These are phyloP conservation scores for Pichia sp. DNA, from an alignment of 1,139 yeast genomes.

Conservation along the genomic window DNA sequence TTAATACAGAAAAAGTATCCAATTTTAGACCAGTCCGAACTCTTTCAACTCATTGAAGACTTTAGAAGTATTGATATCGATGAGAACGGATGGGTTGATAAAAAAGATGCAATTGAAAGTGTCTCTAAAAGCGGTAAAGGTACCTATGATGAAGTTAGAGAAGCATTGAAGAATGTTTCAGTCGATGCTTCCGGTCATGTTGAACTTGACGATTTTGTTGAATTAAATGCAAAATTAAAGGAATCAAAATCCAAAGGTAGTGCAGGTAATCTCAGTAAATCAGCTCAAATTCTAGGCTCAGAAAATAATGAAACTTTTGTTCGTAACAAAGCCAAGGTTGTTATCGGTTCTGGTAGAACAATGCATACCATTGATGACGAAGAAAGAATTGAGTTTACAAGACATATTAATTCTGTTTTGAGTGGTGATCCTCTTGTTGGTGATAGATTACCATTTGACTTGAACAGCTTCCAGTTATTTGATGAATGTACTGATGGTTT, in stretches of 20 bases:
- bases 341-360: slow-evolving; percentile 78
- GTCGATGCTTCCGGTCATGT: slow-evolving; percentile 97
- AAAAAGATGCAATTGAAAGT: slow-evolving; percentile 80
- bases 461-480: slow-evolving; percentile 89
- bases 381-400: slow-evolving; percentile 90
- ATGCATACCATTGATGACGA: slow-evolving; percentile 96
- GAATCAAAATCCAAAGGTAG: slow-evolving; percentile 19
- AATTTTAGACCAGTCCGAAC: slow-evolving; percentile 72
- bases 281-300: slow-evolving; percentile 10
- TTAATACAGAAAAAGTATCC: slow-evolving; percentile 68
- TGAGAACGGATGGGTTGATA: slow-evolving; percentile 94
- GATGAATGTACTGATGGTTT: slow-evolving; percentile 97
- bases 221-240: slow-evolving; percentile 65
- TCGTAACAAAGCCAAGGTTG: slow-evolving; percentile 55
- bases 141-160: slow-evolving; percentile 87
- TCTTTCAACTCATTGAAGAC: slow-evolving; percentile 77
- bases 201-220: slow-evolving; percentile 93
- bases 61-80: slow-evolving; percentile 77
- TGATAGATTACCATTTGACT: slow-evolving; percentile 79
- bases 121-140: slow-evolving; percentile 74
- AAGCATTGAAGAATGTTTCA: slow-evolving; percentile 79
- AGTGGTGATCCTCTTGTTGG: slow-evolving; percentile 90
- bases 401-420: slow-evolving; percentile 88
- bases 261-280: slow-evolving; percentile 17
- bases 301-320: slow-evolving; percentile 34